phyloP scores from a whole-genome alignment of 2,329 filamentous ascomycete genomes.

The Chaetothyriales sp. region DNA sequence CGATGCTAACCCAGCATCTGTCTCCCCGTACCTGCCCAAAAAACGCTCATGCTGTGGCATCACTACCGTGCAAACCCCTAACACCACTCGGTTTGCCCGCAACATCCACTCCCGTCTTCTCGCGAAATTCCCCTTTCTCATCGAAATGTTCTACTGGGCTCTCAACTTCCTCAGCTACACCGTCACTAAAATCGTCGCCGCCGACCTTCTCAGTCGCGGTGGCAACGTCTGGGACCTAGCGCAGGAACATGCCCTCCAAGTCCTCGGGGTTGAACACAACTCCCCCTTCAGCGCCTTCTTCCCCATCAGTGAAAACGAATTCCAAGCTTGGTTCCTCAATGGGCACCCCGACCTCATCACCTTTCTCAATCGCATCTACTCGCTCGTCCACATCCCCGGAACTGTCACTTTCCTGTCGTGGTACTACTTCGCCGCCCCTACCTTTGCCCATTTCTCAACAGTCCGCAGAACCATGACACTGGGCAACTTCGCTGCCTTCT shows the following conservation, averaged over 20 bases:
- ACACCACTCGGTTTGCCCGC: slow-evolving; percentile 47
- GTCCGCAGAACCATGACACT: slow-evolving; percentile 48
- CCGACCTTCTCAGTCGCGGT: slow-evolving; percentile 37
- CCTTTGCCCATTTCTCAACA: slow-evolving; percentile 40
- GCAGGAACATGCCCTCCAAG: slow-evolving; percentile 30
- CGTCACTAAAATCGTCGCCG: slow-evolving; percentile 41
- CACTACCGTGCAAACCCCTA: slow-evolving; percentile 39
- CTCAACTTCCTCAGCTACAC: slow-evolving; percentile 53
- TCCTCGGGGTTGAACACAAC: slow-evolving; percentile 33
- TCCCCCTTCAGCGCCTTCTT: slow-evolving; percentile 27
- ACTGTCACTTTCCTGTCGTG: slow-evolving; percentile 34
- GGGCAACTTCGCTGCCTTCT: slow-evolving; percentile 47
- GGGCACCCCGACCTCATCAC: slow-evolving; percentile 31
- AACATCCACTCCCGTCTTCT: slow-evolving; percentile 49
- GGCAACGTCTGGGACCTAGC: slow-evolving; percentile 35
- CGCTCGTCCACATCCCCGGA: slow-evolving; percentile 38
- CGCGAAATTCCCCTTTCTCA: slow-evolving; percentile 54
- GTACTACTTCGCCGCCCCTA: slow-evolving; percentile 29
- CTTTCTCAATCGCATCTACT: slow-evolving; percentile 37
- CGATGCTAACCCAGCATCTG: slow-evolving; percentile 21
- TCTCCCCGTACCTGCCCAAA: slow-evolving; percentile 33
- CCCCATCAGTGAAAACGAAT: slow-evolving; percentile 29
- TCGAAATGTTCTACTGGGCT: slow-evolving; percentile 64
- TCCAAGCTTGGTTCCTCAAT: slow-evolving; percentile 33
- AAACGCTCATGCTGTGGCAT: slow-evolving; percentile 39